Conservation (phyloP, 768 basidiomycete species). For the Naganishia vaughanmartiniae region DNA sequence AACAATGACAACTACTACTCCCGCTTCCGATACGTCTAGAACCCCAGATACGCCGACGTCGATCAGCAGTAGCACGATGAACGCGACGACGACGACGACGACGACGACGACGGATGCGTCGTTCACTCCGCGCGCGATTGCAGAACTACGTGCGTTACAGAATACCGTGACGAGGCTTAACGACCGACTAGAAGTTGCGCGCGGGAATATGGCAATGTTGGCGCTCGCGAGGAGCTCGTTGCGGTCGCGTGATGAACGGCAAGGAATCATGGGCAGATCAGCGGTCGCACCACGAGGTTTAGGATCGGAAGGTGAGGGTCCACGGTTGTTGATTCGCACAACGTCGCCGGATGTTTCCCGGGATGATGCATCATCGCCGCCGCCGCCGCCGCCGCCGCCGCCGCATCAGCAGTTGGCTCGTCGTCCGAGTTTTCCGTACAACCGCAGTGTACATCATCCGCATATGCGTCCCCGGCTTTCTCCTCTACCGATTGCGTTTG, state of each 20-base stretch:
- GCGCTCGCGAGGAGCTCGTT: slow-evolving; percentile 5
- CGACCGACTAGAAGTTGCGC: slow-evolving; percentile 12
- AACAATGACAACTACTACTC: not conserved
- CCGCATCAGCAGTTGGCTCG: slow-evolving; percentile 40
- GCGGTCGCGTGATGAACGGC: not conserved
- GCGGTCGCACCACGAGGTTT: too few species aligned
- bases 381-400: not conserved
- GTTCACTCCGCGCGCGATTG: not conserved
- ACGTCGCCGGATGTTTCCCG: not conserved
- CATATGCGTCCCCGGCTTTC: slow-evolving; percentile 27
- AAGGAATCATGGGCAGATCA: not conserved
- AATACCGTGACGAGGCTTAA: slow-evolving; percentile 20
- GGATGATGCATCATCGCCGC: too few species aligned
- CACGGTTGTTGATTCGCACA: not conserved
- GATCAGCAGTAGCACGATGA: too few species aligned
- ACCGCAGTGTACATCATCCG: slow-evolving; percentile 13
- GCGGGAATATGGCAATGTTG: slow-evolving; percentile 14
- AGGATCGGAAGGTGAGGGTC: not conserved
- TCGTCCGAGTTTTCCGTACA: slow-evolving; percentile 21
- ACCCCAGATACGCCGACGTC: too few species aligned
- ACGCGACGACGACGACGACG: not conserved
- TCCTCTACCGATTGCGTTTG: slow-evolving; percentile 25
- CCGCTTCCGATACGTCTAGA: not conserved
- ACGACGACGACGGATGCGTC: not conserved
- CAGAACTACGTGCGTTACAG: slow-evolving; percentile 8